A percentile compares a stretch with the other conserved stretches of the same genome.
Evolutionary conservation across 306 rosid species (phyloP).

Genomic region (Trifolium repens): DNA sequence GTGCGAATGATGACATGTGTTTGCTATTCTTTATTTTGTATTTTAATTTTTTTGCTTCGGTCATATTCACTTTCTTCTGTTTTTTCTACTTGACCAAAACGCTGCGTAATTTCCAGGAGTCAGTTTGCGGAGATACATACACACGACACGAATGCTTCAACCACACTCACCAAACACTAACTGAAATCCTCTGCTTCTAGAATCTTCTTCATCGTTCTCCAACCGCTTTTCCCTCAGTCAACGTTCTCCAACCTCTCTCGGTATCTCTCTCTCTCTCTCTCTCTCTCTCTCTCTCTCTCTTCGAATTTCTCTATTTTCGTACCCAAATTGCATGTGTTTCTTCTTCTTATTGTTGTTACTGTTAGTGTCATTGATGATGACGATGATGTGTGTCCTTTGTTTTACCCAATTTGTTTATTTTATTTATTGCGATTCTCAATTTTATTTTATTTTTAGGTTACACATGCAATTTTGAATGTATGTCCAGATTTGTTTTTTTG

Average conservation of each 20-base stretch:
- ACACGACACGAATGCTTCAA: background rate
- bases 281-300: background rate
- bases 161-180: background rate
- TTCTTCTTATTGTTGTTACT: background rate
- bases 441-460: constrained; percentile 15
- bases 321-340: background rate
- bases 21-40: too few relatives aligned
- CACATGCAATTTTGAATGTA: background rate
- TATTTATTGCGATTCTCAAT: too few relatives aligned
- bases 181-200: background rate
- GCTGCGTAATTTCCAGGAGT: too few relatives aligned
- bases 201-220: background rate
- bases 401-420: background rate
- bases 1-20: too few relatives aligned
- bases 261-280: background rate
- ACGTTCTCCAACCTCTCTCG: background rate
- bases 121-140: too few relatives aligned
- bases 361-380: background rate
- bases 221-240: constrained; percentile 11
- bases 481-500: background rate
- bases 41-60: too few relatives aligned
- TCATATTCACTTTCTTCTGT: too few relatives aligned
- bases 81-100: too few relatives aligned
- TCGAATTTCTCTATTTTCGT: background rate
- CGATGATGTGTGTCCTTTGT: background rate